A percentile compares a stretch with the other conserved stretches of the same genome.
These are phyloP conservation scores for Ophiostoma tasmaniense DNA, from an alignment of 2,329 filamentous ascomycete genomes.

Conservation along the genomic window DNA sequence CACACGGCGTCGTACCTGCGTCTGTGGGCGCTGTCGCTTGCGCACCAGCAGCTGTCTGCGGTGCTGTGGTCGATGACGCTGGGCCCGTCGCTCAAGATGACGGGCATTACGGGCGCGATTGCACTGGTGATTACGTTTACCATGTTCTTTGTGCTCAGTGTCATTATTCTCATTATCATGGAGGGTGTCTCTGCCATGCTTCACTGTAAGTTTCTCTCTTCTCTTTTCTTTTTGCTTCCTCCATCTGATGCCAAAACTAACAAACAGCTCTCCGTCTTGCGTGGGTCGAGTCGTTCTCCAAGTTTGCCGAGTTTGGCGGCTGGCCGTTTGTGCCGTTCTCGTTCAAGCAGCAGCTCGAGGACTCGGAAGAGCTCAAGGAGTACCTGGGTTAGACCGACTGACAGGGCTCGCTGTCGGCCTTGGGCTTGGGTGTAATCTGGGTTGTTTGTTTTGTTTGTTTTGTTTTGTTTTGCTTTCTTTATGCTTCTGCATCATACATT, in stretches of 20 bases:
- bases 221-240: neutral
- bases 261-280: conserved; percentile 59
- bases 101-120: conserved; percentile 62
- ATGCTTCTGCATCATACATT: neutral
- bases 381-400: conserved; percentile 38
- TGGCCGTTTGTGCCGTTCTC: conserved; percentile 83
- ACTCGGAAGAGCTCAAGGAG: conserved; percentile 58
- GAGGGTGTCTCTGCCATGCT: conserved; percentile 94
- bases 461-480: neutral
- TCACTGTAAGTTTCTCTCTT: conserved; percentile 38
- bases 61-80: conserved; percentile 97
- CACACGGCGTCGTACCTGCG: conserved; percentile 98
- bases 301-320: conserved; percentile 88
- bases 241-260: conserved; percentile 4
- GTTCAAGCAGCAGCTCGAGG: conserved; percentile 75
- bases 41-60: conserved; percentile 91
- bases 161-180: conserved; percentile 74
- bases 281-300: conserved; percentile 97
- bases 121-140: conserved; percentile 76
- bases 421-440: neutral
- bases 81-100: conserved; percentile 60
- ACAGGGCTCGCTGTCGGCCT: neutral
- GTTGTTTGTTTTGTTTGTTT: neutral
- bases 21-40: conserved; percentile 93
- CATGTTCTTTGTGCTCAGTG: conserved; percentile 78